Evolutionary conservation across 1,284 basidiomycete genomes (phyloP).

Genomic region (Microbotryomycetes sp.): DNA sequence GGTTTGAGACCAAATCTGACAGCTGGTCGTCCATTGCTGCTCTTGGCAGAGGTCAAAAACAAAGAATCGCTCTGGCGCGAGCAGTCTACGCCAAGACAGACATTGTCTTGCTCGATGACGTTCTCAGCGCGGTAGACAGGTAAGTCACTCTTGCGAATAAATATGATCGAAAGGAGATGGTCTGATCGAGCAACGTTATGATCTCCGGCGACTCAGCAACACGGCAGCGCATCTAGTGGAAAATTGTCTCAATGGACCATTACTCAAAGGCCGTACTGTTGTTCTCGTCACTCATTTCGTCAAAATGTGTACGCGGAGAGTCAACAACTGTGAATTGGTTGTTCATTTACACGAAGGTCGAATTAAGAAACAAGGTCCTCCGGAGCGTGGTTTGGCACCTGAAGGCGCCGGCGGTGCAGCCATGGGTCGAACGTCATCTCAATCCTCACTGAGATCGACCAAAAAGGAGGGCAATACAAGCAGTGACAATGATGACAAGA

Average conservation of each 20-base stretch:
- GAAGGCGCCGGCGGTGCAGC: conserved; percentile 39
- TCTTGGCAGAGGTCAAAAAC: conserved; percentile 79
- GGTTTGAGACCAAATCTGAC: too few relatives aligned
- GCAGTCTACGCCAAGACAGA: conserved; percentile 61
- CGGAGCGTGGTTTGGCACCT: conserved; percentile 38
- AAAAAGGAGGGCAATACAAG: conserved; percentile 11
- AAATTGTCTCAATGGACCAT: conserved; percentile 72
- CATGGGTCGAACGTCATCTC: conserved; percentile 8
- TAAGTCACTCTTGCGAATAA: background rate
- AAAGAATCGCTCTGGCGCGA: conserved; percentile 80
- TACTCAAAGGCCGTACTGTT: conserved; percentile 70
- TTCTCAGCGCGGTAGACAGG: conserved; percentile 34
- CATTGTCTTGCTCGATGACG: conserved; percentile 35
- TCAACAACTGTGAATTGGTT: conserved; percentile 51
- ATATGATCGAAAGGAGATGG: conserved; percentile 44
- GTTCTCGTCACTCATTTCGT: conserved; percentile 86
- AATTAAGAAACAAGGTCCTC: conserved; percentile 61
- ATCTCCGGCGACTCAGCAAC: conserved; percentile 59
- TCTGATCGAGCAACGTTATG: conserved; percentile 44
- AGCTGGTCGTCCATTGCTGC: too few relatives aligned
- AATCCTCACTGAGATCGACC: background rate
- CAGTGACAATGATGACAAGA: conserved; percentile 46
- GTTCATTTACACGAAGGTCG: conserved; percentile 70
- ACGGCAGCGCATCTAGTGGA: conserved; percentile 78
- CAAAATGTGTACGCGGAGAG: conserved; percentile 62